Percentiles rank a stretch among this genome's conserved stretches.
Evolutionary conservation across 495 filamentous ascomycete genomes (phyloP).

Genomic region (Neurospora sp.): DNA sequence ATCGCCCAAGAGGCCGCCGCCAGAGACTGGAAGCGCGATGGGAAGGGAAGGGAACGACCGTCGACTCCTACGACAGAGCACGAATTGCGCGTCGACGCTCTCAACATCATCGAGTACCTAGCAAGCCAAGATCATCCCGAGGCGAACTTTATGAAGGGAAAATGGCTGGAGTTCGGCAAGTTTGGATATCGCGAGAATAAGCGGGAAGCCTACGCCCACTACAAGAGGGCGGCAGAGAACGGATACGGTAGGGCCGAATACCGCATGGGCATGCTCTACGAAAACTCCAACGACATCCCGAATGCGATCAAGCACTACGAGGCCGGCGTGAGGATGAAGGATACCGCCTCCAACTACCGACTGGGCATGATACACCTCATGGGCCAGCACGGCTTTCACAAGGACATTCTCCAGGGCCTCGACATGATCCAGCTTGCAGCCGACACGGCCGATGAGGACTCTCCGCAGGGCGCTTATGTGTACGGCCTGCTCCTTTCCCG

Average conservation of each 20-base stretch:
- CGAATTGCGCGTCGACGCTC: slow-evolving; percentile 74
- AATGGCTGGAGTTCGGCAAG: slow-evolving; percentile 98
- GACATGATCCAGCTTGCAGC: slow-evolving; percentile 75
- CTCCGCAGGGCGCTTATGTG: slow-evolving; percentile 92
- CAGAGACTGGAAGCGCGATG: slow-evolving; percentile 51
- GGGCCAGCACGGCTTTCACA: slow-evolving; percentile 79
- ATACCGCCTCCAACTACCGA: slow-evolving; percentile 91
- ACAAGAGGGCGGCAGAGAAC: slow-evolving; percentile 73
- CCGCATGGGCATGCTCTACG: slow-evolving; percentile 96
- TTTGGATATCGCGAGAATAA: slow-evolving; percentile 83
- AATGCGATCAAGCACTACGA: slow-evolving; percentile 89
- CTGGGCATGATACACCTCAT: slow-evolving; percentile 96
- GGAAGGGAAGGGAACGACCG: slow-evolving; percentile 49
- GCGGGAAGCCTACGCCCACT: slow-evolving; percentile 83
- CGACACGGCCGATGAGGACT: slow-evolving; percentile 88
- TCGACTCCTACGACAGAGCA: slow-evolving; percentile 80
- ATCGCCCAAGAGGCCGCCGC: slow-evolving; percentile 59
- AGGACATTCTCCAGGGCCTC: slow-evolving; percentile 68
- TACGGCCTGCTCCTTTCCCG: slow-evolving; percentile 90
- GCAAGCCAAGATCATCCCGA: slow-evolving; percentile 88
- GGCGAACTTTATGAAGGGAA: slow-evolving; percentile 87
- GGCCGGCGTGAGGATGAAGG: slow-evolving; percentile 60
- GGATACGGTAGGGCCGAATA: slow-evolving; percentile 95
- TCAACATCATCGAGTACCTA: slow-evolving; percentile 83
- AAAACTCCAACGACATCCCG: slow-evolving; percentile 78